Evolutionary conservation across 2,329 filamentous ascomycete genomes (phyloP).

Genomic region (Colletotrichum gloeosporioides): DNA sequence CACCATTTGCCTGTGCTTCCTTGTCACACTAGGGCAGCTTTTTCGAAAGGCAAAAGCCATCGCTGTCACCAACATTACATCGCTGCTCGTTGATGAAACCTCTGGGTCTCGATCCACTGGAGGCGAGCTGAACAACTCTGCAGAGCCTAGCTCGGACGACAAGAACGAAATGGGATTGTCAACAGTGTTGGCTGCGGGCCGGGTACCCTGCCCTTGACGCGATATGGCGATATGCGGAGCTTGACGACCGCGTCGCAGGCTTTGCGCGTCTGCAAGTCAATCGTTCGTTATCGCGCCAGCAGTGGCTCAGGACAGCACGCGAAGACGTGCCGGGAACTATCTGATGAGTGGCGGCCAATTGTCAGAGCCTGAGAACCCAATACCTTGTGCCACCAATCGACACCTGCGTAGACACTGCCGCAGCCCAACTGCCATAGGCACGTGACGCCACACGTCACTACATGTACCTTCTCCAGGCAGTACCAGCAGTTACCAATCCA

Average conservation of each 20-base stretch:
- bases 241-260: background rate
- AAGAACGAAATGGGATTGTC: background rate
- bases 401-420: background rate
- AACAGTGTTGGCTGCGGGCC: background rate
- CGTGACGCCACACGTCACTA: too few species aligned
- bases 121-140: background rate
- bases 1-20: background rate
- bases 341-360: background rate
- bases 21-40: background rate
- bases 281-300: background rate
- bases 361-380: background rate
- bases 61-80: conserved; percentile 8
- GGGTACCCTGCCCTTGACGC: background rate
- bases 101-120: background rate
- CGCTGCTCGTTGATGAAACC: conserved; percentile 1
- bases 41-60: background rate
- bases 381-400: background rate
- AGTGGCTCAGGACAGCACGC: background rate
- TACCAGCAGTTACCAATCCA: too few species aligned
- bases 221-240: background rate
- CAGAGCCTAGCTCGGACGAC: background rate
- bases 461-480: too few species aligned
- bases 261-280: conserved; percentile 4
- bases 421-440: too few species aligned
- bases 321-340: background rate